A percentile compares a stretch with the other conserved stretches of the same genome.
Conservation (phyloP, 148 eudicot genomes). For the Persicaria maculosa region DNA sequence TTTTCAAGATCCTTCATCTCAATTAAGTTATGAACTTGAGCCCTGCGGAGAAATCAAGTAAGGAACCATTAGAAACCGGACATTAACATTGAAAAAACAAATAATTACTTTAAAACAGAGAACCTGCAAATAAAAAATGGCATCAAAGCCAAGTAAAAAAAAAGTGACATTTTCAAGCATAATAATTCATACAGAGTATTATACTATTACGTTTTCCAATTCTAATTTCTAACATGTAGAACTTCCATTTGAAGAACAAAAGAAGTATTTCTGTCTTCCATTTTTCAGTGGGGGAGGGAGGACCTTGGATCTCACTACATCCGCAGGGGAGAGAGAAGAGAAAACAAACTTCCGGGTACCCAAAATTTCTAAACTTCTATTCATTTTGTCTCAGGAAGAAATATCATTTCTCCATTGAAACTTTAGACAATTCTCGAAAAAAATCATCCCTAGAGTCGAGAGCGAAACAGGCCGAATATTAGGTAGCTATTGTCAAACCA, state of each 20-base stretch:
- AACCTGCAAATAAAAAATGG: neutral
- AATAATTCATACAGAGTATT: neutral
- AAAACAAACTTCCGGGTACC: neutral
- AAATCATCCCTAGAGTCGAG: no score
- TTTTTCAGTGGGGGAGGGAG: neutral
- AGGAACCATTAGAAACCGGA: slow-evolving; percentile 15
- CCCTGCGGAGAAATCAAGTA: slow-evolving; percentile 18
- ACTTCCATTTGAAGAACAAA: neutral
- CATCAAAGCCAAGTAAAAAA: neutral
- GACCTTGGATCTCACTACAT: neutral
- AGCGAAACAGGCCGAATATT: no score
- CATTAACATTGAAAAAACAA: neutral
- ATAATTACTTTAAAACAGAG: neutral
- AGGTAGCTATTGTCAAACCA: no score
- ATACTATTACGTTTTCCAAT: neutral
- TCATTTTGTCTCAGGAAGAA: no score
- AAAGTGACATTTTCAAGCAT: neutral
- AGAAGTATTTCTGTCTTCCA: neutral
- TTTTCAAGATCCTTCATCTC: slow-evolving; percentile 22
- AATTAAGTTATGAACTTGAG: slow-evolving; percentile 18
- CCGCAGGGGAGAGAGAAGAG: neutral
- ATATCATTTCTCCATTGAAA: no score
- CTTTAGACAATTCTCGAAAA: no score
- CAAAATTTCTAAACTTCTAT: neutral
- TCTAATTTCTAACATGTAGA: neutral